These are phyloP conservation scores for Coemansia sp. DNA, from an alignment of 192 early-diverging fungal genomes.

Conservation along the genomic window DNA sequence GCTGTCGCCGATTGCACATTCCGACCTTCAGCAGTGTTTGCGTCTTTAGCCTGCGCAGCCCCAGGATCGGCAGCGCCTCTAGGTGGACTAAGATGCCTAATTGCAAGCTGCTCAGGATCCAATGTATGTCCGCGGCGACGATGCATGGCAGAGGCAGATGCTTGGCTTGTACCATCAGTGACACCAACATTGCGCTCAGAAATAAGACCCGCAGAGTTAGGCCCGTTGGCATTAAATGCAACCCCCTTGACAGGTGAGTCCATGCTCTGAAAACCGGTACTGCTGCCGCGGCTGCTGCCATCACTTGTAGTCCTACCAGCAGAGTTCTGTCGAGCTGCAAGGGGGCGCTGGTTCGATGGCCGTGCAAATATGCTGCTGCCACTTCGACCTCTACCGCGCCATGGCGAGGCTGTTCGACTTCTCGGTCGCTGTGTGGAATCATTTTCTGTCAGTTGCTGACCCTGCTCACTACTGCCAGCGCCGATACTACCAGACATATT, in stretches of 20 bases:
- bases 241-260: background rate
- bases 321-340: conserved; percentile 14
- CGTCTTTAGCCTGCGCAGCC: background rate
- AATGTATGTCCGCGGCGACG: conserved; percentile 44
- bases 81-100: conserved; percentile 8
- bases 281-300: background rate
- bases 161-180: conserved; percentile 4
- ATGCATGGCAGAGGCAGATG: conserved; percentile 1
- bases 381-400: conserved; percentile 34
- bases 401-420: conserved; percentile 38
- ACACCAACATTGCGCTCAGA: conserved; percentile 16
- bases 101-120: conserved; percentile 33
- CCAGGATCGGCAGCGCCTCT: background rate
- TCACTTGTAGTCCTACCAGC: background rate
- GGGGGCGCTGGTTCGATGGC: conserved; percentile 15
- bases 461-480: background rate
- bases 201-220: conserved; percentile 34
- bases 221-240: conserved; percentile 5
- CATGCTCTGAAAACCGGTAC: background rate
- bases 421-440: conserved; percentile 6
- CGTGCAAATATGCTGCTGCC: conserved; percentile 36
- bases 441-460: conserved; percentile 2
- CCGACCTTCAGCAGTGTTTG: background rate
- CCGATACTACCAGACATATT: background rate
- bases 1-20: conserved; percentile 13